Percentiles rank a stretch among this genome's conserved stretches.
Evolutionary conservation across 2,329 filamentous ascomycete genomes (phyloP).

Genomic region (Xylariaceae sp.): DNA sequence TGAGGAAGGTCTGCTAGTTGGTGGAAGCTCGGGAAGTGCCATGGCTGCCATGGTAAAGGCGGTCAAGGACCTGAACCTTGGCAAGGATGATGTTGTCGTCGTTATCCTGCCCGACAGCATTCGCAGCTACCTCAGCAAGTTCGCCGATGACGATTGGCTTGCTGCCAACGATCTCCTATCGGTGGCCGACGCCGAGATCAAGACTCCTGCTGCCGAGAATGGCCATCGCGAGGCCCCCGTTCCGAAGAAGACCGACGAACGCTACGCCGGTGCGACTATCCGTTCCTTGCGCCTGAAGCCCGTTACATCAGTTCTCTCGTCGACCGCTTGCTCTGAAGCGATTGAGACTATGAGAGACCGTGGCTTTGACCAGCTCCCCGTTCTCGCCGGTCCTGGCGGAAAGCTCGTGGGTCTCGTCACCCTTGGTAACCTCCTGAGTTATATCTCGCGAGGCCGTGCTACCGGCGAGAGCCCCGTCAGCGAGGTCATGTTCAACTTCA

Average conservation of each 20-base stretch:
- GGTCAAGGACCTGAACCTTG: constrained; percentile 68
- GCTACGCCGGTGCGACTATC: constrained; percentile 75
- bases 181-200: constrained; percentile 39
- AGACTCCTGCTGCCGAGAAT: constrained; percentile 37
- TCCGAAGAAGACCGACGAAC: constrained; percentile 47
- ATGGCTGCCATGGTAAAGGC: constrained; percentile 77
- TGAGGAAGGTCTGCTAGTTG: constrained; percentile 89
- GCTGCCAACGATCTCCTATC: constrained; percentile 90
- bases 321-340: constrained; percentile 72
- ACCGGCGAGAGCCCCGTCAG: constrained; percentile 67
- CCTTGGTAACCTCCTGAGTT: constrained; percentile 87
- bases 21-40: constrained; percentile 88
- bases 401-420: constrained; percentile 89
- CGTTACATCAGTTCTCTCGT: constrained; percentile 73
- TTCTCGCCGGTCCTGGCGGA: constrained; percentile 62
- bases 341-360: constrained; percentile 98
- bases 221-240: constrained; percentile 21
- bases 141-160: constrained; percentile 98
- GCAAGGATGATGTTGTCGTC: constrained; percentile 81
- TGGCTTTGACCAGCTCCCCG: constrained; percentile 94
- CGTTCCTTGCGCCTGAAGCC: constrained; percentile 83
- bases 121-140: constrained; percentile 95
- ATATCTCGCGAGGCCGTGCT: constrained; percentile 79
- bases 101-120: constrained; percentile 94
- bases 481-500: constrained; percentile 96